Evolutionary conservation across 805 yeast species (phyloP).

Genomic region (Scheffersomyces spartinae): DNA sequence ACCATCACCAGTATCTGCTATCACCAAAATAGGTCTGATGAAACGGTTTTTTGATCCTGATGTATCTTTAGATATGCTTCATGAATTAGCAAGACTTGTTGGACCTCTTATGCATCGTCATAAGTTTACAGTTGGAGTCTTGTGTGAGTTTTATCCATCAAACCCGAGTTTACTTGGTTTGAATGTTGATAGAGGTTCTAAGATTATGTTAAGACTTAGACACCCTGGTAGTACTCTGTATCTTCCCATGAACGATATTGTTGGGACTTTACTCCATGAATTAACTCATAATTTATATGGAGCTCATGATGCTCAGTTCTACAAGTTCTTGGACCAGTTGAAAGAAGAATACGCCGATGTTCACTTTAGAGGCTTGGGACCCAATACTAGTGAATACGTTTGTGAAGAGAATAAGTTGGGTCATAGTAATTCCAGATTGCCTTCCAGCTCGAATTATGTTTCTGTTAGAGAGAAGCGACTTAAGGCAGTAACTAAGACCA

Average conservation of each 20-base stretch:
- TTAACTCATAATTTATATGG: slow-evolving; percentile 71
- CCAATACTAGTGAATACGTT: slow-evolving; percentile 34
- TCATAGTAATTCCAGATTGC: slow-evolving; percentile 7
- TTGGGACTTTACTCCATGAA: slow-evolving; percentile 86
- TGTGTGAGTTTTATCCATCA: slow-evolving; percentile 78
- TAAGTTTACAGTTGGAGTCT: slow-evolving; percentile 49
- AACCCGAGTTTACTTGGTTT: slow-evolving; percentile 57
- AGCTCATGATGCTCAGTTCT: slow-evolving; percentile 69
- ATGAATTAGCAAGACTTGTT: slow-evolving; percentile 56
- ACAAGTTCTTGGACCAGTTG: slow-evolving; percentile 50
- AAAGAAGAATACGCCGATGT: slow-evolving; percentile 37
- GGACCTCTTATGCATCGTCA: slow-evolving; percentile 70
- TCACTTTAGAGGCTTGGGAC: slow-evolving; percentile 27
- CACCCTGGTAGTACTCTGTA: slow-evolving; percentile 33
- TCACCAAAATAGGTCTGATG: slow-evolving; percentile 25
- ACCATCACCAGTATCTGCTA: slow-evolving; percentile 25
- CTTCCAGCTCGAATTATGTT: slow-evolving; percentile 3
- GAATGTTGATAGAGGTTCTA: slow-evolving; percentile 69
- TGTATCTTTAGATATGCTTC: slow-evolving; percentile 39
- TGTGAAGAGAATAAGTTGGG: slow-evolving; percentile 41
- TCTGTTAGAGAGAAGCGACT: slow-evolving; percentile 21
- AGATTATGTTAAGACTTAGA: slow-evolving; percentile 62
- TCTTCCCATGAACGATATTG: slow-evolving; percentile 48
- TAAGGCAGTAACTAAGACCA: slow-evolving; percentile 18
- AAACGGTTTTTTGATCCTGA: slow-evolving; percentile 25